A percentile compares a stretch with the other conserved stretches of the same genome.
Conservation (phyloP, 2,329 filamentous ascomycete species). For the Orbilia quercus region DNA sequence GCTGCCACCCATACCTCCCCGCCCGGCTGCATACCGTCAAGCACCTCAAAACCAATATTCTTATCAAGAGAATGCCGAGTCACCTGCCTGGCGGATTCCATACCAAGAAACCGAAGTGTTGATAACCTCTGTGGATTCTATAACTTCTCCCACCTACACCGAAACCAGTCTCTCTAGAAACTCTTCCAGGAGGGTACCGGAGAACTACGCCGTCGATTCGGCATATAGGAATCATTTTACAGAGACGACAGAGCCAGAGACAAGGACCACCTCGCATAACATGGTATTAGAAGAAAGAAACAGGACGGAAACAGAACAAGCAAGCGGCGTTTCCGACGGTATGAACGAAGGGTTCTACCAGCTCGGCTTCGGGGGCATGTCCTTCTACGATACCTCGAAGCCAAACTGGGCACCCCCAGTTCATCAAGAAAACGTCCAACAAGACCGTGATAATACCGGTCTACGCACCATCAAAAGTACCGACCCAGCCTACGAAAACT, state of each 20-base stretch:
- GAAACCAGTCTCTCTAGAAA: constrained; percentile 44
- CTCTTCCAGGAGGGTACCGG: constrained; percentile 31
- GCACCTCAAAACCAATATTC: constrained; percentile 34
- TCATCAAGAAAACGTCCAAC: constrained; percentile 20
- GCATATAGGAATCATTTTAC: constrained; percentile 14
- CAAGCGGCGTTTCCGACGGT: constrained; percentile 33
- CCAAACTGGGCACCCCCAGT: constrained; percentile 38
- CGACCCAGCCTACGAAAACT: constrained; percentile 42
- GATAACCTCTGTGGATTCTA: constrained; percentile 46
- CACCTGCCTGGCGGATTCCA: constrained; percentile 43
- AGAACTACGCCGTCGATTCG: constrained; percentile 38
- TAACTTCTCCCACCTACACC: constrained; percentile 15
- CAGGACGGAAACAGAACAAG: constrained; percentile 10
- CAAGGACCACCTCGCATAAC: constrained; percentile 27
- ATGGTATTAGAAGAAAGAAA: constrained; percentile 18
- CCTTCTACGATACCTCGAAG: constrained; percentile 48
- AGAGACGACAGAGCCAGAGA: constrained; percentile 28
- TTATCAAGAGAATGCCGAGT: constrained; percentile 42
- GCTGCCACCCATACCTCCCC: constrained; percentile 44
- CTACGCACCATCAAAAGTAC: constrained; percentile 24
- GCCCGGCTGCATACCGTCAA: constrained; percentile 43
- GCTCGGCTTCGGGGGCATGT: constrained; percentile 35
- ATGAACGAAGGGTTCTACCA: constrained; percentile 24
- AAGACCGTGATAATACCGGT: constrained; percentile 39
- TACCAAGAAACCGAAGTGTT: constrained; percentile 55